These are phyloP conservation scores for Schrenkiella parvula DNA, from an alignment of 345 rosid species.

Conservation along the genomic window DNA sequence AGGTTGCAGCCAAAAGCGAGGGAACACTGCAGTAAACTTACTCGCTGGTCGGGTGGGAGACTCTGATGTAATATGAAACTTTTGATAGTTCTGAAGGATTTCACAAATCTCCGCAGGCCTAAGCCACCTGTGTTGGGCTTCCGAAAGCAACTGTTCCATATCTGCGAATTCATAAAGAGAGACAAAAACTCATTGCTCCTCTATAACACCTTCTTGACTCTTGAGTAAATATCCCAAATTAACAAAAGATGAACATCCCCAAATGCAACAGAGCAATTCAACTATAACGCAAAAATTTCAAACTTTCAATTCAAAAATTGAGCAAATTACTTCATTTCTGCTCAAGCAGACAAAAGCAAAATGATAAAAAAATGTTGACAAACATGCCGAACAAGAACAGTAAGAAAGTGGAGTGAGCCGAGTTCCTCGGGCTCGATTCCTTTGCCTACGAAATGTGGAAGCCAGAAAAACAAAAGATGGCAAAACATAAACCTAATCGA, in stretches of 20 bases:
- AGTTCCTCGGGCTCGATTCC: background rate
- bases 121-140: conserved; percentile 92
- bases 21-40: conserved; percentile 35
- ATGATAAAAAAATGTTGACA: background rate
- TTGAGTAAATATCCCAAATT: background rate
- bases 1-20: background rate
- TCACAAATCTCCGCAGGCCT: conserved; percentile 95
- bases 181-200: background rate
- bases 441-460: conserved; percentile 6
- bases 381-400: background rate
- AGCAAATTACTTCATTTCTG: background rate
- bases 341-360: background rate
- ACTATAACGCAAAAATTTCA: background rate
- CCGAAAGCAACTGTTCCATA: conserved; percentile 44
- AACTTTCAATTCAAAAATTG: background rate
- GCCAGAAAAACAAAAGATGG: background rate
- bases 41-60: conserved; percentile 76
- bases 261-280: background rate
- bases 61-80: conserved; percentile 73
- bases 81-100: conserved; percentile 73
- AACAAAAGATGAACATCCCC: background rate
- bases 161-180: conserved; percentile 22
- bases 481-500: background rate
- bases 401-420: background rate
- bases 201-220: background rate